Conservation (phyloP, 371 early-diverging fungal genomes). For the Nematocida sp. region DNA sequence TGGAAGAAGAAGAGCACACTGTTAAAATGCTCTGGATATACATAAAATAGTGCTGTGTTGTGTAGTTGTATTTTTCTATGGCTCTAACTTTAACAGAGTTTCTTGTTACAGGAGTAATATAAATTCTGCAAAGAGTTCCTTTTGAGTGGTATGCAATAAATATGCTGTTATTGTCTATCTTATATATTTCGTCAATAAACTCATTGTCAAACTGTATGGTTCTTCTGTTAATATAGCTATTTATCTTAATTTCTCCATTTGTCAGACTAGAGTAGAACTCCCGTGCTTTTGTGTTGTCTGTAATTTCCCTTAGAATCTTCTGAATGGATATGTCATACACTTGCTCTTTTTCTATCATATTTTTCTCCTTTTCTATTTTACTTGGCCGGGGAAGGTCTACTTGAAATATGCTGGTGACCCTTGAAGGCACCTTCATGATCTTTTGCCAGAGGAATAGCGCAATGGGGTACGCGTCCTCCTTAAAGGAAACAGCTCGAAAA, state of each 20-base stretch:
- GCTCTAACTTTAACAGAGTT: slow-evolving; percentile 8
- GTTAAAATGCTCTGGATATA: background rate
- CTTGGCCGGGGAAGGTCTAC: slow-evolving; percentile 39
- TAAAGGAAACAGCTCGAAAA: slow-evolving; percentile 32
- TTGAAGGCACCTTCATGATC: background rate
- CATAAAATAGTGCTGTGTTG: slow-evolving; percentile 45
- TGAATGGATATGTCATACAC: slow-evolving; percentile 27
- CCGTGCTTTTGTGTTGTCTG: background rate
- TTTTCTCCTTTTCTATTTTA: slow-evolving; percentile 26
- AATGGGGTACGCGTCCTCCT: slow-evolving; percentile 36
- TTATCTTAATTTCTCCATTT: slow-evolving; percentile 6
- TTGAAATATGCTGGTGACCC: slow-evolving; percentile 24
- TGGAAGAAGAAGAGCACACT: too few species aligned
- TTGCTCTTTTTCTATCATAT: slow-evolving; percentile 21
- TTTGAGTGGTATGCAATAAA: slow-evolving; percentile 43
- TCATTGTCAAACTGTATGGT: slow-evolving; percentile 52
- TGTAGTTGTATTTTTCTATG: slow-evolving; percentile 53
- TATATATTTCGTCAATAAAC: slow-evolving; percentile 47
- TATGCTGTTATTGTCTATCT: background rate
- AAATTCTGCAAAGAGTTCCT: slow-evolving; percentile 46
- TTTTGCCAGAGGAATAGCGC: slow-evolving; percentile 30
- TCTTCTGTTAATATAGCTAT: slow-evolving; percentile 46
- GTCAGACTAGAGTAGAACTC: slow-evolving; percentile 39
- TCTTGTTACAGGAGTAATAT: background rate
- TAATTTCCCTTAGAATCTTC: slow-evolving; percentile 4